Evolutionary conservation across 164 flowering plant species (phyloP), one percentile per base, ranked within the genome.

Genomic region (Piper longum): DNA sequence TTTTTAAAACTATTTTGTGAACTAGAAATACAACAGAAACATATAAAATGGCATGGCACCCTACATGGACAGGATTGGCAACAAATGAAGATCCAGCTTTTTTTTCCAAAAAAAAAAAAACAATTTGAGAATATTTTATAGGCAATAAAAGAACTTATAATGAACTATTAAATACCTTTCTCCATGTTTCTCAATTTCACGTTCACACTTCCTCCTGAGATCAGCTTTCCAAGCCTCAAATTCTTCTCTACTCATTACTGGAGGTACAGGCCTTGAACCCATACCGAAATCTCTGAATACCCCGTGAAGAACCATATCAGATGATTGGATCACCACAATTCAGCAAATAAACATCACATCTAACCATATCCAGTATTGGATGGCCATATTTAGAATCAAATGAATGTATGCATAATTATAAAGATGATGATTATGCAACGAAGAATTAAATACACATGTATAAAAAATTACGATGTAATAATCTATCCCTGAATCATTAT

Each of bases 161-260:
- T 45, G 52, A 7, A 45, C 3, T 45, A 45, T 2, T 45, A 45
- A 45, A 39, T 76, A 80, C 82, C 83, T 77, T 66, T 76, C 86
- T 68, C 69, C 77, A 43, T 80, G 76, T 72, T 82, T 80, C 67
- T 84, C 92, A 64, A 72, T 77, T 67, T 87, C 96, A 72, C 83
- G 89, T n/a, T n/a, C n/a, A n/a, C n/a, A n/a, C 68, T 81, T 82
- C 75, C 91, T 79, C 73, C 83, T 82, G 66, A 85, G 19, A 67
- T 87, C 91, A 65, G 88, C 89, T 76, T 88, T 85, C 40, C 93
- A 78, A 57, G 96, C 96, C 78, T 89, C 96, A 77, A 89, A 89
- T 72, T 89, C 96, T 67, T 89, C 93, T 68, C 96, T 79, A 68
- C 85, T 82, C 93, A 87, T 80, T 13, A 76, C 54, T 57, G 87